Evolutionary conservation across 306 rosid genomes (phyloP), one percentile per base, ranked within the genome.

Genomic region (Vicia sativa): DNA sequence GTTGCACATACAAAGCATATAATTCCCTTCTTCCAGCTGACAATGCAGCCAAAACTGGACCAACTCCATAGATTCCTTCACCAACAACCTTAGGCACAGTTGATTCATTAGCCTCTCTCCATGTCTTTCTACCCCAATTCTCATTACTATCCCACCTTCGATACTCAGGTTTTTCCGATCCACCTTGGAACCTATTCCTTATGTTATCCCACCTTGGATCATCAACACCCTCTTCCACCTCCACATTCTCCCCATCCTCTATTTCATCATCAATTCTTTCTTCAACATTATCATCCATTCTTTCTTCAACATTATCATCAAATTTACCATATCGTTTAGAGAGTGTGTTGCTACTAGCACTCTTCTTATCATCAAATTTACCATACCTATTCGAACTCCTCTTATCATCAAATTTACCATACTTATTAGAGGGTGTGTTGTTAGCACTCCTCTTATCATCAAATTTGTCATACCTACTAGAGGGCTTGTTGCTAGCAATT

Each of bases 1-100:
- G 96, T 73, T 93, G 99, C 69, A 82, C 73, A 67, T 90, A 83
- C 73, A 90, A 77, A 16, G 89, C 88, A 79, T 86, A 93, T 78
- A 93, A 87, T 59, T 90, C 97, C 83, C 99, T 90, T 80, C 97
- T 77, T 67, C 87, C 95, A 69, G 96, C 87, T 2, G 95, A 93
- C 70, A 93, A 57, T 35, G 99, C 95, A 68, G 99, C 99, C 86
- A 90, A 82, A 80, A 93, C 95, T 1, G 96, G 99, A 67, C 99
- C 97, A 62, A 93, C 89, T 4, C 97, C 99, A 70, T 90, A 93
- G 67, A 93, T 80, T 41, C 95, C 96, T 78, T 88, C 96, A 44
- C 97, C 99, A 76, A 82, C 83, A 84, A 87, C 78, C 80, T 78
- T 90, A 25, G 99, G 97, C 54, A 93, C 77, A 3, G 87, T 77